Conservation (phyloP, 306 rosid genomes). For the Alnus rubra region DNA sequence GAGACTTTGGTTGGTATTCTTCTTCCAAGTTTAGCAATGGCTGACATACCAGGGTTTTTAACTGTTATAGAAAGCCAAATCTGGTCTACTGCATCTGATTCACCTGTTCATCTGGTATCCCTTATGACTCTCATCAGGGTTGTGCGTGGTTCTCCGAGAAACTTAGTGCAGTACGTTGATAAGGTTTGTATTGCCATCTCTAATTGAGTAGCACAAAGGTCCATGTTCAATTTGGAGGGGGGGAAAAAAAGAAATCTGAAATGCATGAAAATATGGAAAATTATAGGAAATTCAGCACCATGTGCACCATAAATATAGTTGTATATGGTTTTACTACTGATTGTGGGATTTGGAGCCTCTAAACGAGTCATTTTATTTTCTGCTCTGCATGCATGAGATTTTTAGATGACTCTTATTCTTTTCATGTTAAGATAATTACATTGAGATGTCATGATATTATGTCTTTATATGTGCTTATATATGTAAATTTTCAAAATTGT, state of each 20-base stretch:
- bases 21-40: slow-evolving; percentile 95
- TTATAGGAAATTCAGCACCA: background rate
- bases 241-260: background rate
- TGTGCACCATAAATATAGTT: background rate
- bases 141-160: slow-evolving; percentile 82
- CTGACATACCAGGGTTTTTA: slow-evolving; percentile 76
- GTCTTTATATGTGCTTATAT: background rate
- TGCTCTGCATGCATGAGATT: background rate
- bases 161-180: slow-evolving; percentile 80
- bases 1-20: slow-evolving; percentile 80
- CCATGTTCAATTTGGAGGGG: background rate
- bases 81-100: slow-evolving; percentile 99
- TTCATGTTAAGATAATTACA: background rate
- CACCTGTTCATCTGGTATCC: slow-evolving; percentile 87
- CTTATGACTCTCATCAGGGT: slow-evolving; percentile 85
- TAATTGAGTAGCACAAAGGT: slow-evolving; percentile 9
- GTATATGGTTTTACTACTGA: background rate
- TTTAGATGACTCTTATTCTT: background rate
- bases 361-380: background rate
- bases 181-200: slow-evolving; percentile 65
- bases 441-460: background rate
- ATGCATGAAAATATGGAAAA: background rate
- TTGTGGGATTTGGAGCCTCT: slow-evolving; percentile 1
- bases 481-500: background rate
- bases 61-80: slow-evolving; percentile 82